phyloP scores from a whole-genome alignment of 139 green algal genomes.

The Micractinium sp. region DNA sequence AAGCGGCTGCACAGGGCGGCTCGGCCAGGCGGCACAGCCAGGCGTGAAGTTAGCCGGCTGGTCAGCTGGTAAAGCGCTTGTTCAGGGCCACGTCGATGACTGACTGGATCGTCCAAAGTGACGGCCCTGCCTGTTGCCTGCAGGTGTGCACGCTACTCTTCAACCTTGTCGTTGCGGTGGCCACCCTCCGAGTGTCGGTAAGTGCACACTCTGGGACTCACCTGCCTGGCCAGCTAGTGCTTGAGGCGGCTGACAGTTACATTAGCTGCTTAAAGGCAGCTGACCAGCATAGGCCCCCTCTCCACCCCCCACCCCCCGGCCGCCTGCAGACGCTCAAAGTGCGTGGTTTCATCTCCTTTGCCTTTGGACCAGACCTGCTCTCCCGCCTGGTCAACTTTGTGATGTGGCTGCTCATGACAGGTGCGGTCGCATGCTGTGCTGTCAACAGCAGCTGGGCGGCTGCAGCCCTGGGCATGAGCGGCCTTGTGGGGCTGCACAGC shows the following conservation, averaged over 20 bases:
- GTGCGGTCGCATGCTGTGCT: neutral
- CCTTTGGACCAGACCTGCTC: slow-evolving; percentile 5
- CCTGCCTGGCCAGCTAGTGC: neutral
- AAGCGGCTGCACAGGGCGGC: too few relatives aligned
- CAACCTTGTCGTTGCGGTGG: slow-evolving; percentile 18
- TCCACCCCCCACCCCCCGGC: neutral
- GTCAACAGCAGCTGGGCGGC: too few relatives aligned
- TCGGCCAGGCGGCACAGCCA: too few relatives aligned
- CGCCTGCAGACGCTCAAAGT: slow-evolving; percentile 13
- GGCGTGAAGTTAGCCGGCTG: too few relatives aligned
- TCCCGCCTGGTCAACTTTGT: slow-evolving; percentile 7
- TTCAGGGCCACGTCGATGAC: too few relatives aligned
- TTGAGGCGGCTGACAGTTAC: neutral
- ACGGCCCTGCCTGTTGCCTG: too few relatives aligned
- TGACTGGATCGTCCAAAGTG: too few relatives aligned
- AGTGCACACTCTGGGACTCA: neutral
- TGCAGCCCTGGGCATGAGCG: too few relatives aligned
- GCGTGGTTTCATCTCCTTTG: slow-evolving; percentile 30
- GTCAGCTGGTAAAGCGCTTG: too few relatives aligned
- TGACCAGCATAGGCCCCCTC: neutral
- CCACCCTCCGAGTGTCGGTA: slow-evolving; percentile 7
- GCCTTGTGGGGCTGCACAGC: too few relatives aligned
- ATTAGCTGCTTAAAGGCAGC: neutral
- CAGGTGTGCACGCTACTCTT: slow-evolving; percentile 26
- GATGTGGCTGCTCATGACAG: slow-evolving; percentile 19